Base-by-base conservation (phyloP, 768 basidiomycete species). In the Clathrus columnatus region DNA sequence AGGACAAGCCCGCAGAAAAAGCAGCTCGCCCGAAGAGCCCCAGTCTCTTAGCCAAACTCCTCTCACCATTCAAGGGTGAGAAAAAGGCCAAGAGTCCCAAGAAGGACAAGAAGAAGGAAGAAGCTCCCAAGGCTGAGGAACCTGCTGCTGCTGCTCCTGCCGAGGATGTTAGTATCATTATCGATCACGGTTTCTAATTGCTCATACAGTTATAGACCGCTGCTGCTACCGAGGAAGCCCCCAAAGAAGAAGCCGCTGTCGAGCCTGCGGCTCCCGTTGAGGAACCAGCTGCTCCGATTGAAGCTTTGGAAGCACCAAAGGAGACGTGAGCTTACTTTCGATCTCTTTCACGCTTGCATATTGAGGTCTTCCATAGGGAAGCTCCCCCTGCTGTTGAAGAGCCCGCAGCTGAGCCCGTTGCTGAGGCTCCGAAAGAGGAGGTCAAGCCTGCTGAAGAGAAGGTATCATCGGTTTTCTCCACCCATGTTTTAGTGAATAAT, bases 1-100 rank as follows among this genome's bases (percentile, higher is more conserved):
- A 75, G 56, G 58, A 72, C 27, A 84, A 85, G 80, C 17, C 44
- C 14, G 51, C 17, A 6, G 28, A 66, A 48, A 89, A 88, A 75
- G 84, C 89, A 61, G 83, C 87, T 36, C 77, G 79, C 62, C 85
- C 87, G 63, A 87, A 84, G 81, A 89, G 87, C 72, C 87, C 88
- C 17, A 72, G 80, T 51, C 65, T 92, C 61, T 76, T 94, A 56
- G 67, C 82, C 62, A 92, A 86, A 72, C 72, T 94, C 59, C 82
- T 94, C 57, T 82, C 83, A 26, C 79, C 85, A 42, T 84, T 91
- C 79, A 89, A 87, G 74, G 46, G 44, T 48, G 68, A 69, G 43
- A 64, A 67, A 50, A 77, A 75, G 68, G 73, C 70, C 54, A 81
- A 83, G 61, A 87, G 77, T 72, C 26, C 51, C 26, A 54, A 68